Evolutionary conservation across 768 basidiomycete species (phyloP).

Genomic region (Plicaturopsis crispa): DNA sequence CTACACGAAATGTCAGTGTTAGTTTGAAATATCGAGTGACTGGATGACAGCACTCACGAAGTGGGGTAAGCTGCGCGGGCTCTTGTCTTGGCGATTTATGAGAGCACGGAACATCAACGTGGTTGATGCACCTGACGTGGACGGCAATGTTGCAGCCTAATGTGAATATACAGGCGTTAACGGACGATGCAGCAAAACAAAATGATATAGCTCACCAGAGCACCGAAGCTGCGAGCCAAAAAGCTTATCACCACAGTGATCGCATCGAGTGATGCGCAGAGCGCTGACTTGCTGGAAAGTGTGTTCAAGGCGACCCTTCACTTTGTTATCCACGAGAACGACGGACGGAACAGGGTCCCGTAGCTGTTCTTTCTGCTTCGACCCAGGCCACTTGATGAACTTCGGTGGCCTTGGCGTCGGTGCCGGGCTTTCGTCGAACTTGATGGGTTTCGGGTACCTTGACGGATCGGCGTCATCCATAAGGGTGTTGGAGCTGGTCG

Average conservation of each 20-base stretch:
- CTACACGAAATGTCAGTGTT: conserved; percentile 27
- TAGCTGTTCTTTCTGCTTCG: no score
- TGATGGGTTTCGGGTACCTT: conserved; percentile 29
- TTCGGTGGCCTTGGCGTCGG: conserved; percentile 47
- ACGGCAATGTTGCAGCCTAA: conserved; percentile 80
- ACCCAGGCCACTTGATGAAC: conserved; percentile 66
- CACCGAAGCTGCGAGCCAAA: conserved; percentile 97
- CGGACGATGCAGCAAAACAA: conserved; percentile 3
- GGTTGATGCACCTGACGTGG: conserved; percentile 78
- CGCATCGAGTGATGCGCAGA: conserved; percentile 85
- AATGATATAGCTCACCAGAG: conserved; percentile 49
- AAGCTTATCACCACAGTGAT: conserved; percentile 96
- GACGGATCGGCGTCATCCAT: conserved; percentile 42
- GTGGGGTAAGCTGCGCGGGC: conserved; percentile 16
- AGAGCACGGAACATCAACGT: conserved; percentile 59
- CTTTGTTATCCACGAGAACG: conserved; percentile 24
- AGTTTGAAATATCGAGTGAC: conserved; percentile 6
- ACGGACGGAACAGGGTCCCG: conserved; percentile 33
- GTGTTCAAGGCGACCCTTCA: conserved; percentile 53
- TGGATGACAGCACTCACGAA: conserved; percentile 21
- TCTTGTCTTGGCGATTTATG: conserved; percentile 35
- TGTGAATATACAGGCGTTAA: background rate
- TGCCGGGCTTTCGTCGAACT: conserved; percentile 37
- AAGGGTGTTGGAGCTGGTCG: conserved; percentile 18
- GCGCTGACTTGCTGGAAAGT: conserved; percentile 86